A percentile compares a stretch with the other conserved stretches of the same genome.
These are phyloP conservation scores for Cutaneotrichosporon sp. DNA, from an alignment of 1,284 basidiomycete genomes.

Conservation along the genomic window DNA sequence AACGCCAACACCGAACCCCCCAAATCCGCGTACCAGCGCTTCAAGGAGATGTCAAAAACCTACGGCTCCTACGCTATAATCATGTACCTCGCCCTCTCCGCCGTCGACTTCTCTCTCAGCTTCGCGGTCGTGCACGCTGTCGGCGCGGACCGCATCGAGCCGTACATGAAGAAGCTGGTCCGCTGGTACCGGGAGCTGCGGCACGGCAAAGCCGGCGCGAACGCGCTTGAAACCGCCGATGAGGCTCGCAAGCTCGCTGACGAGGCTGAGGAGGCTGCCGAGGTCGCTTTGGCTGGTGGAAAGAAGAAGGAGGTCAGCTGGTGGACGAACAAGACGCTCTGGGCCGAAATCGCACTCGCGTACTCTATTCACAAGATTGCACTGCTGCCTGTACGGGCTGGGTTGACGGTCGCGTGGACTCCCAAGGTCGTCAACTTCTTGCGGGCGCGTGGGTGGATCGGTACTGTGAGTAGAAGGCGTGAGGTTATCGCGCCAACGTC, in stretches of 20 bases:
- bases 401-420: constrained; percentile 80
- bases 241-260: constrained; percentile 17
- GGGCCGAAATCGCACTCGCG: constrained; percentile 86
- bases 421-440: constrained; percentile 79
- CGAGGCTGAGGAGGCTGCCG: constrained; percentile 55
- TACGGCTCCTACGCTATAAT: constrained; percentile 92
- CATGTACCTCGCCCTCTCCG: constrained; percentile 68
- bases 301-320: constrained; percentile 54
- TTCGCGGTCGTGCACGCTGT: constrained; percentile 80
- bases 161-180: constrained; percentile 60
- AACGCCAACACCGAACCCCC: not conserved
- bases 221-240: constrained; percentile 20
- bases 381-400: constrained; percentile 83
- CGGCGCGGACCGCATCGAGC: constrained; percentile 83
- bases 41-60: constrained; percentile 80
- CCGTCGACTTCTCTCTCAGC: constrained; percentile 72
- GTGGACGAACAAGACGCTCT: constrained; percentile 63
- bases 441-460: constrained; percentile 63
- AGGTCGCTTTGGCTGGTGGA: constrained; percentile 45
- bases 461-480: constrained; percentile 31
- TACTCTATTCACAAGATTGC: constrained; percentile 95
- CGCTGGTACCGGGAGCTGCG: constrained; percentile 31
- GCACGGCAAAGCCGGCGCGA: constrained; percentile 27
- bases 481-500: no score
- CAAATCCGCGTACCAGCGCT: constrained; percentile 48